These are phyloP conservation scores for Verruconis gallopava DNA, from an alignment of 2,329 filamentous ascomycete genomes.

Conservation along the genomic window DNA sequence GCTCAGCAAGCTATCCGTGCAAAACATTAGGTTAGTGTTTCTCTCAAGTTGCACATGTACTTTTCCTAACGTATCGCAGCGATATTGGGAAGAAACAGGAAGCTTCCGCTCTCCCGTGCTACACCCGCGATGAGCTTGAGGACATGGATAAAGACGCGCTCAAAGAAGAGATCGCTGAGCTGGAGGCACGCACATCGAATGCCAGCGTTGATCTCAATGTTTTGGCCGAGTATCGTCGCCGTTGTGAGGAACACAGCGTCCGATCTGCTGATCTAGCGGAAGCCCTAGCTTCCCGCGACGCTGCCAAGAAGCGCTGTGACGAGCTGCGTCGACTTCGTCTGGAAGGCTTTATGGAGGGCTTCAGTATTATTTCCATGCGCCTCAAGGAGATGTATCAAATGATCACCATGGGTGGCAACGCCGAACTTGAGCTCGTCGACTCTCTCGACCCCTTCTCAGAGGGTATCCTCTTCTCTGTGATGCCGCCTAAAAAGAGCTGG, in stretches of 20 bases:
- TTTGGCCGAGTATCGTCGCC: conserved; percentile 73
- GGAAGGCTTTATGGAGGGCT: conserved; percentile 97
- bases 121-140: conserved; percentile 57
- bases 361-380: conserved; percentile 81
- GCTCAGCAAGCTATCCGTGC: conserved; percentile 66
- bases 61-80: conserved; percentile 15
- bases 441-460: conserved; percentile 93
- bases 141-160: conserved; percentile 50
- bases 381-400: conserved; percentile 99
- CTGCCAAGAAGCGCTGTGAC: conserved; percentile 83
- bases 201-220: conserved; percentile 81
- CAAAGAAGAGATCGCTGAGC: conserved; percentile 50
- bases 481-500: conserved; percentile 99
- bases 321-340: conserved; percentile 80
- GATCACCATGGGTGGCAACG: conserved; percentile 99
- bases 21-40: conserved; percentile 49
- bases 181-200: conserved; percentile 69
- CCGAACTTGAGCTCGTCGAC: conserved; percentile 92
- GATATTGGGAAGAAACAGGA: conserved; percentile 42
- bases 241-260: conserved; percentile 68
- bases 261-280: conserved; percentile 73
- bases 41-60: conserved; percentile 10
- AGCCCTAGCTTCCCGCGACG: conserved; percentile 66
- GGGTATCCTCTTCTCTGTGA: conserved; percentile 92
- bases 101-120: conserved; percentile 49